Evolutionary conservation across 1,139 yeast genomes (phyloP).

Genomic region (Hyphopichia khmerensis): DNA sequence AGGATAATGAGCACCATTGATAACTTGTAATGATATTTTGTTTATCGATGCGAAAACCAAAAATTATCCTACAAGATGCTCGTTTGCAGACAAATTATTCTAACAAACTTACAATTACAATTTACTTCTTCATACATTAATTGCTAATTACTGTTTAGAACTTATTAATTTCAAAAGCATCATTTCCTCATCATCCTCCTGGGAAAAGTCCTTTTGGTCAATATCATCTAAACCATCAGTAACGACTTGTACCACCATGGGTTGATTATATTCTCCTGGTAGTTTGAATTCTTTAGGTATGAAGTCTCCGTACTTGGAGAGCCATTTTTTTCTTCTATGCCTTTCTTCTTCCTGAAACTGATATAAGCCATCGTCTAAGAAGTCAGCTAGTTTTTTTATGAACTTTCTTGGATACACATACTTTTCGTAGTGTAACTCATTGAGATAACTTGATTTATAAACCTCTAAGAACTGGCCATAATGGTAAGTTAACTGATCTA

Average conservation of each 20-base stretch:
- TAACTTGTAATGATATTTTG: background rate
- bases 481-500: slow-evolving; percentile 34
- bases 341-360: slow-evolving; percentile 35
- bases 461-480: slow-evolving; percentile 35
- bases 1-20: too few relatives aligned
- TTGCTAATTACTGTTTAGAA: too few relatives aligned
- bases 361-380: slow-evolving; percentile 34
- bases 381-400: slow-evolving; percentile 27
- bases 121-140: too few relatives aligned
- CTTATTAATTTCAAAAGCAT: slow-evolving; percentile 3
- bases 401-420: slow-evolving; percentile 41
- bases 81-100: too few relatives aligned
- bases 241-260: slow-evolving; percentile 40
- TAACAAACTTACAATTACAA: too few relatives aligned
- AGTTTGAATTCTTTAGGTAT: slow-evolving; percentile 42
- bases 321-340: slow-evolving; percentile 37
- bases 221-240: slow-evolving; percentile 44
- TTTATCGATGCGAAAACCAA: background rate
- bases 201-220: slow-evolving; percentile 16
- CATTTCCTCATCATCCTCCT: slow-evolving; percentile 2
- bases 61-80: too few relatives aligned
- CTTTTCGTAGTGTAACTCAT: slow-evolving; percentile 42
- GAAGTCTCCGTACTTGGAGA: slow-evolving; percentile 39
- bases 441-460: slow-evolving; percentile 36
- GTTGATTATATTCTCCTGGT: slow-evolving; percentile 41